These are phyloP conservation scores for Amanita thiersii DNA, from an alignment of 768 basidiomycete species.

Conservation along the genomic window DNA sequence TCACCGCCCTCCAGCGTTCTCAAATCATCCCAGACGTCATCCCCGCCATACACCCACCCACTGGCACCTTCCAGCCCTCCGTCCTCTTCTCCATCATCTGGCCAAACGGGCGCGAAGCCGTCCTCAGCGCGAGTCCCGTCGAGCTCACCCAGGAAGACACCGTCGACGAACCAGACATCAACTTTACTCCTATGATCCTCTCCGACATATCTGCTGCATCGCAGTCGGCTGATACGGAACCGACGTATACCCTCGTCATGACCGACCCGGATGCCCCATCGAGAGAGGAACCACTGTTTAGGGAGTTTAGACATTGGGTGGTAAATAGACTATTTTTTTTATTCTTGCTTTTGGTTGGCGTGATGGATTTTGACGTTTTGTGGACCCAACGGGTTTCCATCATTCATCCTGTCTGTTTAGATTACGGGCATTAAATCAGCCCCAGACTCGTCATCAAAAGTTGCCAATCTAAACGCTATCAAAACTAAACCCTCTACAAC, in stretches of 20 bases:
- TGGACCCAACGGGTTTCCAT: too few species aligned
- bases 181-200: background rate
- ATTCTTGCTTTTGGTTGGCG: background rate
- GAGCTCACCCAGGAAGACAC: background rate
- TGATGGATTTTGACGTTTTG: conserved; percentile 10
- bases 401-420: conserved; percentile 16
- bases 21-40: background rate
- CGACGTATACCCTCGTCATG: conserved; percentile 46
- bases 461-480: conserved; percentile 25
- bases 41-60: too few species aligned
- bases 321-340: conserved; percentile 21
- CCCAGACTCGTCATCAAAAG: conserved; percentile 15
- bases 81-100: background rate
- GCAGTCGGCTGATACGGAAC: conserved; percentile 15
- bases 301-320: conserved; percentile 52
- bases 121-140: background rate
- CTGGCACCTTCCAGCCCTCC: background rate
- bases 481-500: conserved; percentile 41
- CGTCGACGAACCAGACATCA: background rate
- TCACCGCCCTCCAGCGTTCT: background rate
- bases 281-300: conserved; percentile 35
- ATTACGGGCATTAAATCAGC: conserved; percentile 29
- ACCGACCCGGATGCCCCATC: conserved; percentile 55
- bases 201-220: background rate
- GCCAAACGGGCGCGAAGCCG: background rate